These are phyloP conservation scores for Pseudogymnoascus sp. DNA, from an alignment of 2,329 filamentous ascomycete species.

Conservation along the genomic window DNA sequence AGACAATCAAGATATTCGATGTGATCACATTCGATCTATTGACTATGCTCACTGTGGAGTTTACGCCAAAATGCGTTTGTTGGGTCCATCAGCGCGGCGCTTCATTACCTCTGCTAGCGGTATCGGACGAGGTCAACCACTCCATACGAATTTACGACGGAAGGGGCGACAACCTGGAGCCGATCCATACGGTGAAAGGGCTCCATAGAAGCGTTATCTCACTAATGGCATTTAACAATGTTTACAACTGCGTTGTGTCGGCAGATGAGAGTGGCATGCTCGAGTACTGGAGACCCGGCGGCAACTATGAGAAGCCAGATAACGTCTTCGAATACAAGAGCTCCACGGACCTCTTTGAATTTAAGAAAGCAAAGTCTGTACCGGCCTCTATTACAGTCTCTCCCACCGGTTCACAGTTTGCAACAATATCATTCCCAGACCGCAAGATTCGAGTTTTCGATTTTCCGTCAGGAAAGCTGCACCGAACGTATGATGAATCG, in stretches of 20 bases:
- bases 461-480: slow-evolving; percentile 79
- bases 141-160: slow-evolving; percentile 83
- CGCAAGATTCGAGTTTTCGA: slow-evolving; percentile 91
- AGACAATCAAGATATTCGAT: slow-evolving; percentile 74
- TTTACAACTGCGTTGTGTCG: slow-evolving; percentile 85
- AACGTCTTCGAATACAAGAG: slow-evolving; percentile 92
- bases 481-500: slow-evolving; percentile 92
- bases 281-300: slow-evolving; percentile 87
- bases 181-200: slow-evolving; percentile 69
- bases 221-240: slow-evolving; percentile 82
- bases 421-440: slow-evolving; percentile 85
- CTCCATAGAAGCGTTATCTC: slow-evolving; percentile 79
- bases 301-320: slow-evolving; percentile 81
- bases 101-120: slow-evolving; percentile 78
- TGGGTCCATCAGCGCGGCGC: slow-evolving; percentile 87
- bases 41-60: slow-evolving; percentile 72
- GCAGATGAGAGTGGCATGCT: slow-evolving; percentile 87
- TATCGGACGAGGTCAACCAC: slow-evolving; percentile 68
- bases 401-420: slow-evolving; percentile 78
- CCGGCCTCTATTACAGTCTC: slow-evolving; percentile 80
- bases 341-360: slow-evolving; percentile 89
- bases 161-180: slow-evolving; percentile 68
- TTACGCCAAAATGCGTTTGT: slow-evolving; percentile 71
- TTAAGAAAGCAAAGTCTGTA: slow-evolving; percentile 88
- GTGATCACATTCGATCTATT: slow-evolving; percentile 83